Conservation (phyloP, 2,329 filamentous ascomycete species). For the Fusarium sp. region DNA sequence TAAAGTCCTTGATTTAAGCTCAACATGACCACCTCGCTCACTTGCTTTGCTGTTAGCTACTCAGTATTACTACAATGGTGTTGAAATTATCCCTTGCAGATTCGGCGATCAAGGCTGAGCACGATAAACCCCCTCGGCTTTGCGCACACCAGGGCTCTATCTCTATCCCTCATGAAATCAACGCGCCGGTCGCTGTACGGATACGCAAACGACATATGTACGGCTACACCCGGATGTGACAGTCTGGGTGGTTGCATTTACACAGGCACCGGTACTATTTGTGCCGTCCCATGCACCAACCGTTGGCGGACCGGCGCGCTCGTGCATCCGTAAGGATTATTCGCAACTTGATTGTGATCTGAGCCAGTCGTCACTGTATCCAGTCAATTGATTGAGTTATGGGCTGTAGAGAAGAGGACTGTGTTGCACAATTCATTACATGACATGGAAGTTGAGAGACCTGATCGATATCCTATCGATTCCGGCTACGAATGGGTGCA, state of each 20-base stretch:
- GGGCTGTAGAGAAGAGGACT: slow-evolving; percentile 43
- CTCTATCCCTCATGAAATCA: slow-evolving; percentile 37
- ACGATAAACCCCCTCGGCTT: slow-evolving; percentile 37
- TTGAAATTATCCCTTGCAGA: slow-evolving; percentile 37
- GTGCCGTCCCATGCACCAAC: slow-evolving; percentile 19
- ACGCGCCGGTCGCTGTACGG: slow-evolving; percentile 33
- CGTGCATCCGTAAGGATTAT: slow-evolving; percentile 48
- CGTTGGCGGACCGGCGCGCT: slow-evolving; percentile 51
- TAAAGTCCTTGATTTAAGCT: background rate
- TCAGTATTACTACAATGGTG: background rate
- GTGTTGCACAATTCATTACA: slow-evolving; percentile 36
- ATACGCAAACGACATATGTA: slow-evolving; percentile 4
- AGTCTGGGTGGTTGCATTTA: background rate
- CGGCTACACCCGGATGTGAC: slow-evolving; percentile 7
- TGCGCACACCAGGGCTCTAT: slow-evolving; percentile 39
- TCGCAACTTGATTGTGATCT: slow-evolving; percentile 47
- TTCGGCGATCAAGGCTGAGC: slow-evolving; percentile 35
- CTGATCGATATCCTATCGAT: background rate
- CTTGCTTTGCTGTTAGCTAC: background rate
- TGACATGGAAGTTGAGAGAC: background rate
- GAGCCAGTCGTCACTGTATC: slow-evolving; percentile 17
- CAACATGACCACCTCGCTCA: background rate
- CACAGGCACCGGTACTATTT: background rate
- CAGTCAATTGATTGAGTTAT: slow-evolving; percentile 32
- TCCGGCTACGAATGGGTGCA: background rate